Percentiles rank a stretch among this genome's conserved stretches.
Conservation (phyloP, 257 asterid genomes). For the Solanum appendiculatum region DNA sequence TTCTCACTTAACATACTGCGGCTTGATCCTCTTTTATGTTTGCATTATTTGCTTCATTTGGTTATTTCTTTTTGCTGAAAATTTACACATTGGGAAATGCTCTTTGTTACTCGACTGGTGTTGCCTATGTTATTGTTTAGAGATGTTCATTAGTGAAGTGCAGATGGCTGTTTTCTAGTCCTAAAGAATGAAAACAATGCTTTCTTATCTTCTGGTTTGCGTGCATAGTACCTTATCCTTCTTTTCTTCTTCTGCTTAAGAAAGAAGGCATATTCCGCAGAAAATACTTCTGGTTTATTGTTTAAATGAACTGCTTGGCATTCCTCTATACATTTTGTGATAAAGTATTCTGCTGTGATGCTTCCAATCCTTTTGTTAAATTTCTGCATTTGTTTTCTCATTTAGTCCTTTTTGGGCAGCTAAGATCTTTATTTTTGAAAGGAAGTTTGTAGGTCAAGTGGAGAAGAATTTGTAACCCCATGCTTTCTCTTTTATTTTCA, state of each 20-base stretch:
- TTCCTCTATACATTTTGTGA: background rate
- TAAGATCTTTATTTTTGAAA: background rate
- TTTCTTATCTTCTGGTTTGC: background rate
- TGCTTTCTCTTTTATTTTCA: background rate
- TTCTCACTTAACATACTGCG: background rate
- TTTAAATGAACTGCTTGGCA: background rate
- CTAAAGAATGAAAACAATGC: background rate
- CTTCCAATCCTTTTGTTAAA: background rate
- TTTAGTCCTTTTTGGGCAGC: background rate
- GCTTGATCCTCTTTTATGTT: background rate
- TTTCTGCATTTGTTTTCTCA: background rate
- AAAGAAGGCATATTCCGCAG: background rate
- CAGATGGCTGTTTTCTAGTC: background rate
- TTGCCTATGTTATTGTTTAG: background rate
- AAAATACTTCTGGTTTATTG: background rate
- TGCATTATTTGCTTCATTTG: background rate
- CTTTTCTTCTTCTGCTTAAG: background rate
- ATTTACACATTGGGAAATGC: background rate
- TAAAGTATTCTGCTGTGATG: background rate
- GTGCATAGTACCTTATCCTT: background rate
- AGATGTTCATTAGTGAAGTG: background rate
- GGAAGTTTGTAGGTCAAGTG: background rate
- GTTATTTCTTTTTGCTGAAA: background rate
- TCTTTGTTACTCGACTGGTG: background rate
- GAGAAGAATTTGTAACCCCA: background rate